Percentiles rank a stretch among this genome's conserved stretches.
These are phyloP conservation scores for Coemansia sp. DNA, from an alignment of 192 early-diverging fungal genomes.

Conservation along the genomic window DNA sequence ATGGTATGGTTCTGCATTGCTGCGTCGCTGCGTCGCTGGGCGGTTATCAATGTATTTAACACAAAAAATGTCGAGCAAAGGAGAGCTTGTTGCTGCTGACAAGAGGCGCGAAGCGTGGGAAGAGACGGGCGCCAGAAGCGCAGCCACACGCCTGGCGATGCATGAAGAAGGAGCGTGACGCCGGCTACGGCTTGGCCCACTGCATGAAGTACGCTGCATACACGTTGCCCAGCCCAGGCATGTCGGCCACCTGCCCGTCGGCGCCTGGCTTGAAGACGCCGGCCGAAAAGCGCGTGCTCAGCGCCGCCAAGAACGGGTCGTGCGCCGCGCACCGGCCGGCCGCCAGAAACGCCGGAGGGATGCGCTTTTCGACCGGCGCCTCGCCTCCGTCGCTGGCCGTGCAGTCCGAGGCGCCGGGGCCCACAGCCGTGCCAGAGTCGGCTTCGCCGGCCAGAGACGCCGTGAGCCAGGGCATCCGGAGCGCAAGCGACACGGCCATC, in stretches of 20 bases:
- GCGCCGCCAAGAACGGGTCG: constrained; percentile 29
- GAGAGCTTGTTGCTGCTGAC: not conserved
- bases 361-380: constrained; percentile 10
- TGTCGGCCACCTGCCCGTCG: constrained; percentile 30
- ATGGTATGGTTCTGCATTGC: not conserved
- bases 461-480: constrained; percentile 72
- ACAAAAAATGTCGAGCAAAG: not conserved
- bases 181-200: constrained; percentile 9
- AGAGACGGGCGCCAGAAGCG: too few species aligned
- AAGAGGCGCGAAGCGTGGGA: not conserved
- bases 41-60: too few species aligned
- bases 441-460: constrained; percentile 12
- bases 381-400: not conserved
- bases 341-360: constrained; percentile 17
- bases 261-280: constrained; percentile 36
- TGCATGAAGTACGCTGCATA: constrained; percentile 43
- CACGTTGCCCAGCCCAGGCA: constrained; percentile 28
- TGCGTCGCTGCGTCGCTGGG: too few species aligned
- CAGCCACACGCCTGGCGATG: too few species aligned
- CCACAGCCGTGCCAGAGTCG: not conserved
- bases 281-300: constrained; percentile 32
- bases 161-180: too few species aligned
- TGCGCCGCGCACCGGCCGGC: constrained; percentile 30
- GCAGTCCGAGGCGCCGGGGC: constrained; percentile 25
- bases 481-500: constrained; percentile 63